phyloP scores from a whole-genome alignment of 192 early-diverging fungal species.

The Diversispora epigaea region DNA sequence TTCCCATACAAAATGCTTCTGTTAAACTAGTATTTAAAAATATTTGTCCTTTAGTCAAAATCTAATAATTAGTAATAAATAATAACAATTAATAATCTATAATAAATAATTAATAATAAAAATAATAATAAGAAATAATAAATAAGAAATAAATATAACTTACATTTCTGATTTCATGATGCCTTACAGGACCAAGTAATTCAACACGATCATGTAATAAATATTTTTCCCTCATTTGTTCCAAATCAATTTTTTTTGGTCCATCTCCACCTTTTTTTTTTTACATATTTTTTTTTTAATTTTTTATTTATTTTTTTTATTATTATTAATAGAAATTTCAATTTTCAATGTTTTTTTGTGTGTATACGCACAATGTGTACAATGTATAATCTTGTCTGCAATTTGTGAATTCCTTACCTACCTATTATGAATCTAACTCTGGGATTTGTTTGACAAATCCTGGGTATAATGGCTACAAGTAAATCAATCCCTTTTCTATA shows the following conservation, averaged over 20 bases:
- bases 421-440: slow-evolving; percentile 92
- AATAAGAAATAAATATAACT: neutral
- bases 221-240: slow-evolving; percentile 95
- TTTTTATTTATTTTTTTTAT: too few relatives aligned
- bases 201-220: slow-evolving; percentile 90
- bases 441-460: slow-evolving; percentile 77
- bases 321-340: neutral
- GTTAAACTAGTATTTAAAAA: slow-evolving; percentile 97
- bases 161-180: slow-evolving; percentile 82
- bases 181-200: slow-evolving; percentile 80
- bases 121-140: neutral
- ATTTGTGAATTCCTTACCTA: slow-evolving; percentile 30
- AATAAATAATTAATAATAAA: neutral
- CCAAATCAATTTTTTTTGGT: slow-evolving; percentile 91
- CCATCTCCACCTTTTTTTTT: slow-evolving; percentile 78
- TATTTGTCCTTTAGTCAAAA: slow-evolving; percentile 86
- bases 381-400: neutral
- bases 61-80: slow-evolving; percentile 33
- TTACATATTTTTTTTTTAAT: too few relatives aligned
- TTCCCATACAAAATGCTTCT: slow-evolving; percentile 98
- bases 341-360: neutral
- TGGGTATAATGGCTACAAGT: slow-evolving; percentile 85
- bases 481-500: slow-evolving; percentile 96
- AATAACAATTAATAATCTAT: neutral
- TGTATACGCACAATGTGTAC: too few relatives aligned